A percentile compares a stretch with the other conserved stretches of the same genome.
These are phyloP conservation scores for Podospora didyma DNA, from an alignment of 495 filamentous ascomycete species.

Conservation along the genomic window DNA sequence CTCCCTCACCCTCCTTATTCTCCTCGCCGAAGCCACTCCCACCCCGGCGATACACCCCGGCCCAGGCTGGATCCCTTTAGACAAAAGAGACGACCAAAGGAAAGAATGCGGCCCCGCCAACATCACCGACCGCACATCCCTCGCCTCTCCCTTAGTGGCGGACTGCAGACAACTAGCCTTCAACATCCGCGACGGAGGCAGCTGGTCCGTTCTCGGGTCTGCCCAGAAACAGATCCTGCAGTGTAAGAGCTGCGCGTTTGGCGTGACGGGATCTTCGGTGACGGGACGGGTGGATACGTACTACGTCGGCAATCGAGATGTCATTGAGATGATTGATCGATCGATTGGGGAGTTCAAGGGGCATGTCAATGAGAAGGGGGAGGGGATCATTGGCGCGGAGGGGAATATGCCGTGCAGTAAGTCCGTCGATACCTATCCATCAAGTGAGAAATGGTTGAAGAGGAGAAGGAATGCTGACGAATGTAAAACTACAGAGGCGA, in stretches of 20 bases:
- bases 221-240: not conserved
- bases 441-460: too few species aligned
- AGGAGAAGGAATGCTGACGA: too few species aligned
- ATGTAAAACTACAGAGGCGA: too few species aligned
- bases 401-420: not conserved
- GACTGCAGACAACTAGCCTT: not conserved
- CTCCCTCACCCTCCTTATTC: too few species aligned
- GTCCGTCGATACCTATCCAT: not conserved
- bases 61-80: too few species aligned
- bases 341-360: not conserved
- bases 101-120: not conserved
- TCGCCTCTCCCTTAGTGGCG: not conserved
- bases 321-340: slow-evolving; percentile 6
- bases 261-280: not conserved
- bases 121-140: not conserved
- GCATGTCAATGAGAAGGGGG: not conserved
- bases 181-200: not conserved
- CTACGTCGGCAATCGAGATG: slow-evolving; percentile 6
- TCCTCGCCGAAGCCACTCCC: too few species aligned
- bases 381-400: not conserved
- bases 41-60: too few species aligned
- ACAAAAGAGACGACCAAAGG: not conserved
- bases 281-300: not conserved
- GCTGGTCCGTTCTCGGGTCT: not conserved
- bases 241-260: not conserved